Evolutionary conservation across 2,329 filamentous ascomycete species (phyloP).

Genomic region (Pyrenophora seminiperda): DNA sequence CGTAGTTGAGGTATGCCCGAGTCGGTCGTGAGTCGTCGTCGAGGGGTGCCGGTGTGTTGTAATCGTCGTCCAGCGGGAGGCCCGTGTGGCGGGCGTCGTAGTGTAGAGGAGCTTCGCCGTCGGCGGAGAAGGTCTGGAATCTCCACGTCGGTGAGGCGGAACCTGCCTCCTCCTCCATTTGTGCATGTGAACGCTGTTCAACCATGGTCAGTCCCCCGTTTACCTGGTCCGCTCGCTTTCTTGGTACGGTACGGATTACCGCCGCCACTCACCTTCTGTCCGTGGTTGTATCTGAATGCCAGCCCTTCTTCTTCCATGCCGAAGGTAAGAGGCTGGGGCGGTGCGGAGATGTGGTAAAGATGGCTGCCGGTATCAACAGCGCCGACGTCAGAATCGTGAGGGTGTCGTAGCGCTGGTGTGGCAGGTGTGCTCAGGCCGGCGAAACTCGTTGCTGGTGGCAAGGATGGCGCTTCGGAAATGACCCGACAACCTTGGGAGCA

Average conservation of each 20-base stretch:
- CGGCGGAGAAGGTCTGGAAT: conserved; percentile 4
- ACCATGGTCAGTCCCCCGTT: conserved; percentile 18
- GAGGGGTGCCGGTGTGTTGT: background rate
- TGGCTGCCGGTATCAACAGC: conserved; percentile 1
- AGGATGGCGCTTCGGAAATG: conserved; percentile 19
- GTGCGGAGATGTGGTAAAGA: background rate
- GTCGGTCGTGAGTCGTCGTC: background rate
- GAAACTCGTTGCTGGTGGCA: conserved; percentile 19
- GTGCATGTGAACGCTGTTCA: conserved; percentile 42
- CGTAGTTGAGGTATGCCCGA: background rate
- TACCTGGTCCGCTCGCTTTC: conserved; percentile 5
- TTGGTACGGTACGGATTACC: too few relatives aligned
- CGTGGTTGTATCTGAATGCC: conserved; percentile 40
- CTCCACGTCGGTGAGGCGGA: conserved; percentile 37
- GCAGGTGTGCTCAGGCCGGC: conserved; percentile 17
- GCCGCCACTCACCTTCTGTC: conserved; percentile 41
- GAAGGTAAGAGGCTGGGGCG: conserved; percentile 2
- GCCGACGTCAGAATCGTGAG: conserved; percentile 1
- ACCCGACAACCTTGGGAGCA: background rate
- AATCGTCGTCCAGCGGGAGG: conserved; percentile 5
- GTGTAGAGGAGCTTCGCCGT: conserved; percentile 4
- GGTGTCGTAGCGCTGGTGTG: conserved; percentile 13
- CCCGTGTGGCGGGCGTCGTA: conserved; percentile 1
- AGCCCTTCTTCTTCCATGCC: conserved; percentile 38
- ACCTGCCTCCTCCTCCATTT: conserved; percentile 39